These are phyloP conservation scores for Beauveria asiatica DNA, from an alignment of 2,329 filamentous ascomycete species.

Conservation along the genomic window DNA sequence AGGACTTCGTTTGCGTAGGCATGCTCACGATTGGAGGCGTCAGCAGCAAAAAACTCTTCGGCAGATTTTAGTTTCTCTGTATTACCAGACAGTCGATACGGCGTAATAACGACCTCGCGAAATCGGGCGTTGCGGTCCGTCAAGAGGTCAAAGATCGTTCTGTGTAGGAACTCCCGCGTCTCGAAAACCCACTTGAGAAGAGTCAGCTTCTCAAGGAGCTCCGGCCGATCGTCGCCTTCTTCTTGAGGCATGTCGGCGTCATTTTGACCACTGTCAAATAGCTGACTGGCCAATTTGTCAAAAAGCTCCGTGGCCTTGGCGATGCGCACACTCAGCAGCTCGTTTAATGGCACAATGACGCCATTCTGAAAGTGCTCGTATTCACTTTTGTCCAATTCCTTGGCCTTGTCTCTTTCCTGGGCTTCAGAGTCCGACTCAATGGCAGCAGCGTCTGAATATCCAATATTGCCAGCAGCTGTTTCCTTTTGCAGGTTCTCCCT, in stretches of 20 bases:
- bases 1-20: slow-evolving; percentile 65
- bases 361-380: slow-evolving; percentile 78
- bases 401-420: slow-evolving; percentile 61
- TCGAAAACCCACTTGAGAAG: slow-evolving; percentile 97
- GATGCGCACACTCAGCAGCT: slow-evolving; percentile 69
- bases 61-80: slow-evolving; percentile 73
- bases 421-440: slow-evolving; percentile 68
- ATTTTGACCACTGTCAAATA: slow-evolving; percentile 58
- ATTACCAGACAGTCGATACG: slow-evolving; percentile 68
- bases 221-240: slow-evolving; percentile 90
- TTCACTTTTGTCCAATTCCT: slow-evolving; percentile 66
- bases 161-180: slow-evolving; percentile 77
- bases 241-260: slow-evolving; percentile 79
- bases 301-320: slow-evolving; percentile 68
- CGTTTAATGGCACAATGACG: slow-evolving; percentile 78
- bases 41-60: slow-evolving; percentile 72
- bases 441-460: slow-evolving; percentile 72
- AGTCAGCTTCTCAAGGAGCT: slow-evolving; percentile 88
- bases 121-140: slow-evolving; percentile 82
- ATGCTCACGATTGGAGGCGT: slow-evolving; percentile 62
- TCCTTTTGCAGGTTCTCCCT: slow-evolving; percentile 69
- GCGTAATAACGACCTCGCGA: slow-evolving; percentile 71
- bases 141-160: slow-evolving; percentile 76
- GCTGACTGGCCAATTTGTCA: slow-evolving; percentile 59
- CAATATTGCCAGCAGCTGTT: slow-evolving; percentile 68